Evolutionary conservation across 257 asterid genomes (phyloP), one percentile per base, ranked within the genome.

Genomic region (Cruciata laevipes): DNA sequence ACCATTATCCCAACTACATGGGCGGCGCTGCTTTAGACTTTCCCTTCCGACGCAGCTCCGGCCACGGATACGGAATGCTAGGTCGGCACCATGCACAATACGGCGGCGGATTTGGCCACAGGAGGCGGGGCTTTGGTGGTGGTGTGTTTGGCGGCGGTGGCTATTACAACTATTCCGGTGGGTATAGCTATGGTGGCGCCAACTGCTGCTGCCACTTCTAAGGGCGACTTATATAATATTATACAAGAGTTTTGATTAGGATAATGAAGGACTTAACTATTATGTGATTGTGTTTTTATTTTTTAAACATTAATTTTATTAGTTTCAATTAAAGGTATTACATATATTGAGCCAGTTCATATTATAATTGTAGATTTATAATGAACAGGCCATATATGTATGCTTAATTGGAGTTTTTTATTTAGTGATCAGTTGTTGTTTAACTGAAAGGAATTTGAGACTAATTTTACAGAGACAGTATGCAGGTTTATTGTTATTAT

Each of bases 131-230:
- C 4, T 42, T 2, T 42, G 51, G 51, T 37, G 42, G 42, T 9
- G 42, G 42, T 9, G 42, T 37, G 13, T 37, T 7, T 11, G 42
- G 42, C 31, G 74, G 53, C 4, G 78, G 71, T 42, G 51, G 51
- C 13, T 42, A 2, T 42, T 42, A 42, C 51, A 42, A 42, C 4
- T 42, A 42, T 10, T 11, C 51, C 51, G 51, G 51, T 5, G 18
- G 51, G 12, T 42, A 42, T 32, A 76, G 71, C 18, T 33, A 61
- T 23, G 32, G 61, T 68, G 63, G 32, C 32, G 61, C 11, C 27
- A 55, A 4, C 35, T 31, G 17, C 23, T 30, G 44, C 44, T 8
- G 4, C 65, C 33, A 55, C 13, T n/a, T 20, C 27, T 55, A 55
- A 52, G 8, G 23, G 20, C 3, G 21, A 17, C 20, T 52, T 55